Conservation (phyloP, 1,284 basidiomycete genomes). For the Microbotryomycetes sp. region DNA sequence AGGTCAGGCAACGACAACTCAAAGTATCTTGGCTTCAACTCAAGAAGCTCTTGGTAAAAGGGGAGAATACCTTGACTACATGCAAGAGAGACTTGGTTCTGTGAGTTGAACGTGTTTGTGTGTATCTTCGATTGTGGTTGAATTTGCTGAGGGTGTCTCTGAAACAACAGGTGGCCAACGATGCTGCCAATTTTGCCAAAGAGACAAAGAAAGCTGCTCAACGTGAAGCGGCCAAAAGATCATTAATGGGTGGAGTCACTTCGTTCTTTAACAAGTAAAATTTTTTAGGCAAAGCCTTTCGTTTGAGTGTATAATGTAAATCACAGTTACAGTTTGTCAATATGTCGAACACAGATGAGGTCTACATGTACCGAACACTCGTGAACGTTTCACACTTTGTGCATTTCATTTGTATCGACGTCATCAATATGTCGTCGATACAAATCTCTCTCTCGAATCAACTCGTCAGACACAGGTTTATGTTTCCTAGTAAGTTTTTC, state of each 20-base stretch:
- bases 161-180: background rate
- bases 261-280: too few species aligned
- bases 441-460: background rate
- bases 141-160: background rate
- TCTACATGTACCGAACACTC: too few species aligned
- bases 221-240: background rate
- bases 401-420: too few species aligned
- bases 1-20: conserved; percentile 1
- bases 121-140: background rate
- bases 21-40: conserved; percentile 19
- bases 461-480: background rate
- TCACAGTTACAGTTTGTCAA: too few species aligned
- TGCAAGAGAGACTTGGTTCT: conserved; percentile 19
- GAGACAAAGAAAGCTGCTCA: background rate
- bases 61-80: conserved; percentile 18
- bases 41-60: conserved; percentile 26
- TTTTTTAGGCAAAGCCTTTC: too few species aligned
- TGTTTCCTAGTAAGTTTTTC: conserved; percentile 8
- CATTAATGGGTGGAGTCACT: background rate
- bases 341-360: too few species aligned
- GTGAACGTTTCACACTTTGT: background rate
- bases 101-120: too few species aligned
- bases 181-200: background rate
- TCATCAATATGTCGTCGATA: too few species aligned
- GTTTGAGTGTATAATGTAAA: too few species aligned